A percentile compares a stretch with the other conserved stretches of the same genome.
These are phyloP conservation scores for Apiospora kogelbergensis DNA, from an alignment of 2,329 filamentous ascomycete genomes.

Conservation along the genomic window DNA sequence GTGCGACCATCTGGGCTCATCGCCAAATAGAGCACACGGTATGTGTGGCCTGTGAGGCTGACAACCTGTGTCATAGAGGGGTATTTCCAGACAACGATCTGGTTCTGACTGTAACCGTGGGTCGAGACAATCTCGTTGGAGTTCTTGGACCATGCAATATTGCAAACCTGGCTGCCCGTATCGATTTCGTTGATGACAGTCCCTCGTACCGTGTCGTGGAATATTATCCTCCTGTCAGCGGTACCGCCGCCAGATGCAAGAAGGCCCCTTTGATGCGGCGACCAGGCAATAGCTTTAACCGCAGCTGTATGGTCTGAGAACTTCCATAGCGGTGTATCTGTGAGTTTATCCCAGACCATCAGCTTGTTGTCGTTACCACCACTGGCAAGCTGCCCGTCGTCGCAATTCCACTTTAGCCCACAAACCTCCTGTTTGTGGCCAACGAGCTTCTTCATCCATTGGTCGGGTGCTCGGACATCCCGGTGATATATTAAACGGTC, in stretches of 20 bases:
- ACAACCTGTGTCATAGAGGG: conserved; percentile 97
- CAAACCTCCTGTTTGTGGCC: conserved; percentile 99
- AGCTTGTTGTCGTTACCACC: conserved; percentile 99
- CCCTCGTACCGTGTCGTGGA: conserved; percentile 93
- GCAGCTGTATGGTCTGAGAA: conserved; percentile 94
- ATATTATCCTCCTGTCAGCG: conserved; percentile 93
- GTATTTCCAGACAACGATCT: conserved; percentile 99
- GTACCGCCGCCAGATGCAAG: conserved; percentile 96
- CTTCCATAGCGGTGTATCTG: conserved; percentile 88
- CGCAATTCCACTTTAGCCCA: conserved; percentile 93
- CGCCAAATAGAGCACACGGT: conserved; percentile 90
- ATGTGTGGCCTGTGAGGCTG: conserved; percentile 93
- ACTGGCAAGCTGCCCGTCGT: conserved; percentile 91
- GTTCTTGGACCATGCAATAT: conserved; percentile 95
- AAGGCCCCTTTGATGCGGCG: conserved; percentile 89
- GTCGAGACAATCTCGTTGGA: conserved; percentile 97
- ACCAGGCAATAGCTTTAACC: conserved; percentile 98
- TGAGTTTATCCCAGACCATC: conserved; percentile 97
- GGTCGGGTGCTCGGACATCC: conserved; percentile 89
- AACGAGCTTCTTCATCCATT: conserved; percentile 82
- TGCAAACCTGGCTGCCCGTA: conserved; percentile 98
- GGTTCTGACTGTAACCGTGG: conserved; percentile 96
- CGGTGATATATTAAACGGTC: conserved; percentile 94
- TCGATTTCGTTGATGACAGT: conserved; percentile 83
- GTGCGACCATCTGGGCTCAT: conserved; percentile 96